Base-by-base conservation (phyloP, 352 stramenopile genomes). In the Thalassiosira livingstoniorum region DNA sequence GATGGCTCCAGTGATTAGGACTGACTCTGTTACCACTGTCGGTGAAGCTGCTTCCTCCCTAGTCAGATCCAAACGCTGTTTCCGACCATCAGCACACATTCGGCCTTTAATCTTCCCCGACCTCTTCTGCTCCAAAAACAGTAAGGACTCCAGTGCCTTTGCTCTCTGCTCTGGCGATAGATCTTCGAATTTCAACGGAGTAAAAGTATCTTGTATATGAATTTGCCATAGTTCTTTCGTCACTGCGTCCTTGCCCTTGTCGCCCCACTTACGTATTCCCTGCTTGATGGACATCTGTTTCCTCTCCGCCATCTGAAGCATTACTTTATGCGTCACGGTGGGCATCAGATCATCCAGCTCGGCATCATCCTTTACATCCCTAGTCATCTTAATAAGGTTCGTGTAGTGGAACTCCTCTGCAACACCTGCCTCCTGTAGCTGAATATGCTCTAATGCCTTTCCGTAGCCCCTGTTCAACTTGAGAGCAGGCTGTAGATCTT, bases 51-150 rank as follows among this genome's bases (percentile, higher is more conserved):
- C 57, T 2, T 84, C 76, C 7, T 74, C 76, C 31, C 54, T 62
- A 23, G 5, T 7, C 0, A 67, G 57, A 25, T 70, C 64, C 35
- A 15, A n/a, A 25, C 35, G 25, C 27, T 75, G 68, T 4, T 58
- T 31, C 0, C 32, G 23, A 29, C 76, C 76, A 37, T 84, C 70
- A 29, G 45, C 54, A 29, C 68, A 80, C 31, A 35, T 63, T 42
- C 76, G 35, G 2, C 60, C 66, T 42, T 80, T 79, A 1, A 84
- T 47, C 1, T 18, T 54, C 1, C 68, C 47, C 15, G 58, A 54
- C 25, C 60, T 37, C 23, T 79, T 83, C 39, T 76, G 54, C 21
- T 70, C 66, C 2, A 78, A 32, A n/a, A 75, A 75, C 0, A 75
- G 3, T 47, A 75, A 31, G 0, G 51, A 57, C n/a, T 23, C 7